Evolutionary conservation across 2,329 filamentous ascomycete species (phyloP).

Genomic region (Cordyceps cateniannulata): DNA sequence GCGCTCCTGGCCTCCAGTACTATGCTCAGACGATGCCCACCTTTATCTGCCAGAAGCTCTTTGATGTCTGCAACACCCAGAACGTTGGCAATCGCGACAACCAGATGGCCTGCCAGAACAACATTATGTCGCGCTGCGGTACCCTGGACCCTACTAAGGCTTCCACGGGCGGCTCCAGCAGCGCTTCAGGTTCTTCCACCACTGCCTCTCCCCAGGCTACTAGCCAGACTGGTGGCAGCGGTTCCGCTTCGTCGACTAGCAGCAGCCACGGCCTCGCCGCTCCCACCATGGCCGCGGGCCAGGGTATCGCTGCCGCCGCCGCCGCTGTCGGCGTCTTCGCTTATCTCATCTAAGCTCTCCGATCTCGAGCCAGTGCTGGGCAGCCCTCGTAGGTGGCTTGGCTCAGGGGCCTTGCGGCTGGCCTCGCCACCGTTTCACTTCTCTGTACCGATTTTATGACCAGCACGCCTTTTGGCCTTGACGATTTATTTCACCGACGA

Average conservation of each 20-base stretch:
- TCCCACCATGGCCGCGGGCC: conserved; percentile 35
- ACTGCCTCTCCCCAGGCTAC: conserved; percentile 18
- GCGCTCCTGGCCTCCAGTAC: conserved; percentile 44
- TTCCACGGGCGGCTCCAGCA: conserved; percentile 16
- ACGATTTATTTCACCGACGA: conserved; percentile 9
- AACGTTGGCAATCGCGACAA: conserved; percentile 35
- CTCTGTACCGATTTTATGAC: conserved; percentile 25
- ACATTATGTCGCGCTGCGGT: conserved; percentile 44
- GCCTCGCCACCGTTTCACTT: conserved; percentile 22
- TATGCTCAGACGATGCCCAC: conserved; percentile 47
- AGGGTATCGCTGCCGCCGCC: conserved; percentile 40
- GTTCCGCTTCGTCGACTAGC: conserved; percentile 31
- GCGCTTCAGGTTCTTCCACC: conserved; percentile 18
- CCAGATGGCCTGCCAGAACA: conserved; percentile 42
- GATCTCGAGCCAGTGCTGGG: neutral
- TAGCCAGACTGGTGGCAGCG: conserved; percentile 17
- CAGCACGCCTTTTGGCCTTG: conserved; percentile 22
- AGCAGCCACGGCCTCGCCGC: conserved; percentile 29
- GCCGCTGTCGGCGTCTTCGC: conserved; percentile 47
- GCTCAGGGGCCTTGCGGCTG: neutral
- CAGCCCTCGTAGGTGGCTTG: neutral
- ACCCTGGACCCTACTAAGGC: conserved; percentile 30
- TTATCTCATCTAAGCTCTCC: conserved; percentile 38
- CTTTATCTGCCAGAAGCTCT: conserved; percentile 46
- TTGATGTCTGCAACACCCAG: conserved; percentile 37